These are phyloP conservation scores for Gryganskiella cystojenkinii DNA, from an alignment of 192 early-diverging fungal genomes.

Conservation along the genomic window DNA sequence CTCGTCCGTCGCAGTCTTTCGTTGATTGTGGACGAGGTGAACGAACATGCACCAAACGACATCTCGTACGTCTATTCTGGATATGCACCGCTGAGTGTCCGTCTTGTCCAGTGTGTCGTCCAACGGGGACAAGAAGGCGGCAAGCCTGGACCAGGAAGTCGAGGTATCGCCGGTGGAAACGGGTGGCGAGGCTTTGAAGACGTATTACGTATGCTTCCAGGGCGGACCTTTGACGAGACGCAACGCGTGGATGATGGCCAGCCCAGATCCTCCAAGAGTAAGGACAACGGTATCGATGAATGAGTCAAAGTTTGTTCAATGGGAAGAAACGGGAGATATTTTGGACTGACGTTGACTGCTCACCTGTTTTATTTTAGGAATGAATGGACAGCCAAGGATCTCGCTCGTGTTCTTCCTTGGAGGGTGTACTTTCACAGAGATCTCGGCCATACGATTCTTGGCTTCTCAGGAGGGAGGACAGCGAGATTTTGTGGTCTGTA, in stretches of 20 bases:
- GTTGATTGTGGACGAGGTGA: constrained; percentile 88
- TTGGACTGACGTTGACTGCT: constrained; percentile 2
- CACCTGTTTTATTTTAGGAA: constrained; percentile 40
- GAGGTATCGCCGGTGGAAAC: constrained; percentile 54
- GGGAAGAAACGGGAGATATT: background rate
- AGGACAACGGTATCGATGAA: no score
- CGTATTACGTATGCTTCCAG: constrained; percentile 79
- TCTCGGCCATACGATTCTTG: constrained; percentile 90
- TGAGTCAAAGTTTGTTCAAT: constrained; percentile 21
- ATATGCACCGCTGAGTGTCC: constrained; percentile 91
- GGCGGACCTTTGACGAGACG: constrained; percentile 81
- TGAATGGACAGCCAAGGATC: constrained; percentile 66
- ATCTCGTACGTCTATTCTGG: constrained; percentile 95
- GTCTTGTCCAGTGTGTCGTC: constrained; percentile 83
- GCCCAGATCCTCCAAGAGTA: constrained; percentile 51
- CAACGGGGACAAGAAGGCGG: constrained; percentile 34
- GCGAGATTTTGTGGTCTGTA: constrained; percentile 88
- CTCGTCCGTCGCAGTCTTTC: constrained; percentile 75
- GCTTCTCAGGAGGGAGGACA: constrained; percentile 79
- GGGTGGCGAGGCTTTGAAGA: constrained; percentile 95
- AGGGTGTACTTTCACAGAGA: constrained; percentile 94
- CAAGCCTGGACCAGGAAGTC: no score
- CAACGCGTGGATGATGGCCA: constrained; percentile 69
- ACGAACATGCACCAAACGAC: constrained; percentile 87
- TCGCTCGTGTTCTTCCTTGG: constrained; percentile 95